A percentile compares a stretch with the other conserved stretches of the same genome.
These are phyloP conservation scores for Candida qinlingensis DNA, from an alignment of 805 yeast species.

Conservation along the genomic window DNA sequence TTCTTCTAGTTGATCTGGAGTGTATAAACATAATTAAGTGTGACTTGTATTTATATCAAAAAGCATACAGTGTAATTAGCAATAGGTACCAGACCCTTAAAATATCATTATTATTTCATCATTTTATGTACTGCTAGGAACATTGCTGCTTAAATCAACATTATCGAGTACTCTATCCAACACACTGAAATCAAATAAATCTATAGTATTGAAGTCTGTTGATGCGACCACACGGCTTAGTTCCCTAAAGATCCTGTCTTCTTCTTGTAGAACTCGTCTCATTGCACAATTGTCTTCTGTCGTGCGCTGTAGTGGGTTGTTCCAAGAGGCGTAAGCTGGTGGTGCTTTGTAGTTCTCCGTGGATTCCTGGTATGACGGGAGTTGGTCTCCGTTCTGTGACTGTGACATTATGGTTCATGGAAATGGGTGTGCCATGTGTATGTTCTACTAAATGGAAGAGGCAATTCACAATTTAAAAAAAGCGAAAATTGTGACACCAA, in stretches of 20 bases:
- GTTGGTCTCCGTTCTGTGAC: too few relatives aligned
- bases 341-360: neutral
- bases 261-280: neutral
- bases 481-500: neutral
- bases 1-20: too few relatives aligned
- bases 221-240: constrained; percentile 9
- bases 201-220: constrained; percentile 16
- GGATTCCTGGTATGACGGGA: too few relatives aligned
- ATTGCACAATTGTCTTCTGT: neutral
- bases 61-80: too few relatives aligned
- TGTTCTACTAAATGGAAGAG: too few relatives aligned
- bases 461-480: too few relatives aligned
- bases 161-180: constrained; percentile 9
- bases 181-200: constrained; percentile 14
- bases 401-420: too few relatives aligned
- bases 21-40: too few relatives aligned
- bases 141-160: constrained; percentile 3
- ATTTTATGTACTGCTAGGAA: neutral
- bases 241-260: constrained; percentile 7
- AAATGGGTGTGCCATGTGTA: too few relatives aligned
- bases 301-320: neutral
- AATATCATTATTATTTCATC: too few relatives aligned
- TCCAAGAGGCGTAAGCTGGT: neutral
- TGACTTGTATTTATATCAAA: too few relatives aligned
- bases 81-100: too few relatives aligned